Conservation (phyloP, 1,284 basidiomycete species). For the Neonothopanus nambi region DNA sequence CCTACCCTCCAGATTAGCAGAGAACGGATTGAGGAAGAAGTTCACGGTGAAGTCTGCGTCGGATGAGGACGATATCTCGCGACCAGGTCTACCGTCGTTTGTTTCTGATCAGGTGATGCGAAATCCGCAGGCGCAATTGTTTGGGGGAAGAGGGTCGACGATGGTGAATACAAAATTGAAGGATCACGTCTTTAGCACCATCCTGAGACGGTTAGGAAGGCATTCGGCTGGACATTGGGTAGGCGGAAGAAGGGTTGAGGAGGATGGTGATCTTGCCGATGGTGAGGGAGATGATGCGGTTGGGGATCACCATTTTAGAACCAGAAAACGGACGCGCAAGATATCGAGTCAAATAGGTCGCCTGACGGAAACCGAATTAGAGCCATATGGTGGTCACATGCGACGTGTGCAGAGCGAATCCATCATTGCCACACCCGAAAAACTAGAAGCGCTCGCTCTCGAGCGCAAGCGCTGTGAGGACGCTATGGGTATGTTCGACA, state of each 20-base stretch:
- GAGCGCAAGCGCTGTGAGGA: constrained; percentile 30
- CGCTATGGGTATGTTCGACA: constrained; percentile 44
- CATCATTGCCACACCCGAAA: constrained; percentile 40
- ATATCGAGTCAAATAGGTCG: neutral
- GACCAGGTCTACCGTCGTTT: constrained; percentile 38
- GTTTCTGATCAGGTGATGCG: constrained; percentile 37
- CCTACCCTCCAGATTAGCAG: constrained; percentile 29
- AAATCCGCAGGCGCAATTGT: constrained; percentile 49
- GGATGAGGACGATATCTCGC: constrained; percentile 33
- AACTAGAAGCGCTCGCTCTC: constrained; percentile 28
- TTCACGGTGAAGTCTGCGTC: constrained; percentile 23
- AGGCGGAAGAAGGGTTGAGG: constrained; percentile 52
- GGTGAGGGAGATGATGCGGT: constrained; percentile 31
- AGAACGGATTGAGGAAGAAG: constrained; percentile 10
- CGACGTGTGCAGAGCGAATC: constrained; percentile 67
- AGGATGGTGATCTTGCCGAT: constrained; percentile 41
- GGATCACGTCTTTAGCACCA: constrained; percentile 89
- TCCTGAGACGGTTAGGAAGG: constrained; percentile 70
- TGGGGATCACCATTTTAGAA: constrained; percentile 21
- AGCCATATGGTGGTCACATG: constrained; percentile 36
- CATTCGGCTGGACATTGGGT: constrained; percentile 45
- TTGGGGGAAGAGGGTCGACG: constrained; percentile 88
- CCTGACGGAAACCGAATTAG: constrained; percentile 28
- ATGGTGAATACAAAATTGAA: constrained; percentile 90
- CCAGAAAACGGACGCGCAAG: constrained; percentile 25